These are phyloP conservation scores for Cichorium intybus DNA, from an alignment of 140 eudicot species.

Conservation along the genomic window DNA sequence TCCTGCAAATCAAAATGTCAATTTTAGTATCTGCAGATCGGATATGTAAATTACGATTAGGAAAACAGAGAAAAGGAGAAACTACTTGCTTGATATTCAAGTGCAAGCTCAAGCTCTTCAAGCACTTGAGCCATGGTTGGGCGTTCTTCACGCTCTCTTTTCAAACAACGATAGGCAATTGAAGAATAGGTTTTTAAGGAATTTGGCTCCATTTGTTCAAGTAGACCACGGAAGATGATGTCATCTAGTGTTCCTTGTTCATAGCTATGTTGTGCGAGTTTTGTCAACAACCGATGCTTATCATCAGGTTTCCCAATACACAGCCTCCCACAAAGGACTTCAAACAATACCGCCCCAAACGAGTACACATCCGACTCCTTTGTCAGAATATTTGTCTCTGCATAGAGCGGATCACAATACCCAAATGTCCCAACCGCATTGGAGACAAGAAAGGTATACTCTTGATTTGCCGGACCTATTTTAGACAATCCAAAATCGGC, in stretches of 20 bases:
- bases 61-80: background rate
- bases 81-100: slow-evolving; percentile 5
- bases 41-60: too few relatives aligned
- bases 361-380: slow-evolving; percentile 34
- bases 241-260: slow-evolving; percentile 26
- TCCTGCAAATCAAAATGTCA: background rate
- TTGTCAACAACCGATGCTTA: slow-evolving; percentile 17
- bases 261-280: slow-evolving; percentile 18
- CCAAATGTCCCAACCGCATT: slow-evolving; percentile 31
- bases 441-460: slow-evolving; percentile 16
- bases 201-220: slow-evolving; percentile 9
- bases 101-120: slow-evolving; percentile 27
- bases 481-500: slow-evolving; percentile 34
- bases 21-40: background rate
- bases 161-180: slow-evolving; percentile 21
- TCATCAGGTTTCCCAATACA: slow-evolving; percentile 20
- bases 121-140: slow-evolving; percentile 33
- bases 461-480: slow-evolving; percentile 32
- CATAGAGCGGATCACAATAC: slow-evolving; percentile 34
- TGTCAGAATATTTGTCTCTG: slow-evolving; percentile 19
- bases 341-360: slow-evolving; percentile 33
- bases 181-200: slow-evolving; percentile 18
- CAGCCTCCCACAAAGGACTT: slow-evolving; percentile 30
- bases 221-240: slow-evolving; percentile 18
- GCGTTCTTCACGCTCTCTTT: slow-evolving; percentile 20